These are phyloP conservation scores for Sisymbrium altissimum DNA, from an alignment of 345 rosid species.

Conservation along the genomic window DNA sequence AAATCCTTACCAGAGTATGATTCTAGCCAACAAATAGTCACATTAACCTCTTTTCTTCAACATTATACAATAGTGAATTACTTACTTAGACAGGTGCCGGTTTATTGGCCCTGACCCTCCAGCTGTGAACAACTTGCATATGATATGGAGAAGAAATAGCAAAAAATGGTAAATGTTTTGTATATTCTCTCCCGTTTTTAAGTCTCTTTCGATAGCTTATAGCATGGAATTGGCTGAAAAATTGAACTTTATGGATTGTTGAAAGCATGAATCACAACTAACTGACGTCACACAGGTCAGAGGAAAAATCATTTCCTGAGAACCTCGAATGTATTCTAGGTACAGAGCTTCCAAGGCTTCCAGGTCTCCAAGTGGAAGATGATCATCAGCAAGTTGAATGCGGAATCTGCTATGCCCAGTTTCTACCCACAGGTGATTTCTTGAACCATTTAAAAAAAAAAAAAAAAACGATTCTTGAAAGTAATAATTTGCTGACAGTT, in stretches of 20 bases:
- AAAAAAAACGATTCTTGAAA: background rate
- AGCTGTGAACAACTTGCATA: slow-evolving; percentile 42
- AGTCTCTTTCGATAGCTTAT: slow-evolving; percentile 9
- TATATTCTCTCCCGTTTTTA: background rate
- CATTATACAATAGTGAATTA: slow-evolving; percentile 14
- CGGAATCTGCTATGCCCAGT: slow-evolving; percentile 77
- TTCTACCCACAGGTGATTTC: slow-evolving; percentile 62
- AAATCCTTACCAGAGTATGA: slow-evolving; percentile 71
- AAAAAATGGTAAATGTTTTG: slow-evolving; percentile 45
- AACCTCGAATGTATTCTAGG: slow-evolving; percentile 55
- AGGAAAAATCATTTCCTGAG: slow-evolving; percentile 48
- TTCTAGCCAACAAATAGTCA: slow-evolving; percentile 11
- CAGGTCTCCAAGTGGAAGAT: slow-evolving; percentile 34
- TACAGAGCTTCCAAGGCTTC: slow-evolving; percentile 48
- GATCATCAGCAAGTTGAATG: slow-evolving; percentile 51
- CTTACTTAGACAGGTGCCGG: slow-evolving; percentile 49
- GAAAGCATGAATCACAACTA: background rate
- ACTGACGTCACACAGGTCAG: slow-evolving; percentile 38
- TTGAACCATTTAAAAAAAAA: background rate
- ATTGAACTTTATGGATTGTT: background rate
- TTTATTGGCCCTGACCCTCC: slow-evolving; percentile 44
- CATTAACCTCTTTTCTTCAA: background rate
- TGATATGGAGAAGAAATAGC: slow-evolving; percentile 57
- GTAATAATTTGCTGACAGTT: background rate
- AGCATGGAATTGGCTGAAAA: background rate